Evolutionary conservation across 345 rosid genomes (phyloP).

Genomic region (Euphorbia pulcherrima): DNA sequence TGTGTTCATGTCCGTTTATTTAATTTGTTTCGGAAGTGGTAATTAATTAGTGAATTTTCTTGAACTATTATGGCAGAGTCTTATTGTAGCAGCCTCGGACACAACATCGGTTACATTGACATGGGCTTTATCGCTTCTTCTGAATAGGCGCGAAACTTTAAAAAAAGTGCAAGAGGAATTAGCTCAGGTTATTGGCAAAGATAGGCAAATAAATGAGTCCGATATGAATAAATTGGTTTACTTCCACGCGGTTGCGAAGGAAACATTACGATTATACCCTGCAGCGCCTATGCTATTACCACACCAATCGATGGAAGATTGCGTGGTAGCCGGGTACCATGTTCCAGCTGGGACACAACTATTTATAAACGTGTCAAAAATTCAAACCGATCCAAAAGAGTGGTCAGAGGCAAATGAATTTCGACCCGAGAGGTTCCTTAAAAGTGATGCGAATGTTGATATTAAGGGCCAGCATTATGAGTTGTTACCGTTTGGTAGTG

Average conservation of each 20-base stretch:
- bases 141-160: conserved; percentile 11
- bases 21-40: too few relatives aligned
- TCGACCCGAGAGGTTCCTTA: conserved; percentile 17
- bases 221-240: conserved; percentile 23
- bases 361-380: conserved; percentile 1
- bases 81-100: conserved; percentile 22
- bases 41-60: neutral
- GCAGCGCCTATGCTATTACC: neutral
- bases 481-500: conserved; percentile 13
- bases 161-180: conserved; percentile 25
- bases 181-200: conserved; percentile 18
- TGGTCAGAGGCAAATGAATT: conserved; percentile 10
- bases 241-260: conserved; percentile 28
- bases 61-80: neutral
- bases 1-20: too few relatives aligned
- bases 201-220: conserved; percentile 21
- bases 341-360: conserved; percentile 16
- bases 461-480: conserved; percentile 5
- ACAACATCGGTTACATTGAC: conserved; percentile 16
- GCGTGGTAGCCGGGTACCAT: conserved; percentile 10
- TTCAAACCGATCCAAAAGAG: conserved; percentile 11
- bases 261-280: conserved; percentile 23
- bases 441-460: conserved; percentile 5
- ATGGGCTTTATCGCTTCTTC: conserved; percentile 26
- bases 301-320: conserved; percentile 10